Evolutionary conservation across 176 grass and related monocot genomes (phyloP), one percentile per base, ranked within the genome.

Genomic region (Carex cristatella): DNA sequence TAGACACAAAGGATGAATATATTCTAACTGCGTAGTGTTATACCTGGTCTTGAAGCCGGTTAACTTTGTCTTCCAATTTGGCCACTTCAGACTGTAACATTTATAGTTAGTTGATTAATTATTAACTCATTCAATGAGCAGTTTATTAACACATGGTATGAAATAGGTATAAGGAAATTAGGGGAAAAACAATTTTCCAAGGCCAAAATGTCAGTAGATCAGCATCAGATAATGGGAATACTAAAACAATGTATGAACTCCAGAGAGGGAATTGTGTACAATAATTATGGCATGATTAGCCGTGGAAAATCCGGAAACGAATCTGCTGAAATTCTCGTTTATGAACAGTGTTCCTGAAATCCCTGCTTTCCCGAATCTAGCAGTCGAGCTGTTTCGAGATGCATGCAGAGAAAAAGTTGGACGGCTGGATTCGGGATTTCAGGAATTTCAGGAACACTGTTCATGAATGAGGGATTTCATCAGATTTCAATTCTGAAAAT

Each of bases 21-120:
- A 89, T 15, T 59, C 69, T 37, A 44, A 4, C 79, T 83, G 42
- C 28, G 62, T 44, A 60, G 30, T 15, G 61, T 88, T 72, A 68
- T 99, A 99, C 97, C 97, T 99, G 97, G 65, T 89, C 91, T 30
- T 91, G 93, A 86, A 99, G 87, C 80, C 27, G 87, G 58, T 79
- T 91, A 81, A 99, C 75, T 84, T 96, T 42, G 74, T 91, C 82
- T 56, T 80, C 23, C 79, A 99, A 88, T 91, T 31, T 87, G 32
- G 87, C 76, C 79, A 96, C 82, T 71, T 99, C 93, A 55, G 82
- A 88, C 97, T 99, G 91, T 58, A 91, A 81, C 70, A 55, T 19
- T 81, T 84, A 8, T 61, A 89, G 63, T 87, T 65, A 84, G 27
- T 40, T 79, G 28, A 46, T 78, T 76, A 81, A 30, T n/a, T 2